Conservation (phyloP, 805 yeast genomes). For the Ogataea glucozyma region DNA sequence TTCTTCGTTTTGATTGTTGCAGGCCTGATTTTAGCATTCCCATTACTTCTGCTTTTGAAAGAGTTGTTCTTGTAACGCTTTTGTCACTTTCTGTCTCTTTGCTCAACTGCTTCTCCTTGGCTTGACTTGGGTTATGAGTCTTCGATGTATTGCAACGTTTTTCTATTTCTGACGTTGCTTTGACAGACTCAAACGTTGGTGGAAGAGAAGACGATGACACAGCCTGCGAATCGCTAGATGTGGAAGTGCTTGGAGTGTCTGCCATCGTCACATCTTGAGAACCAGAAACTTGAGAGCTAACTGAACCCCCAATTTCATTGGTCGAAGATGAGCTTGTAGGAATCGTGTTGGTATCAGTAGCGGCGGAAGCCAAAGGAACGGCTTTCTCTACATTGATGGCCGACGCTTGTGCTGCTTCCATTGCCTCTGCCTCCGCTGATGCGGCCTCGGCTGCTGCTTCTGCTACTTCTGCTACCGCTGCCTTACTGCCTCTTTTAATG, state of each 20-base stretch:
- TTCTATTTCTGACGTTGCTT: too few relatives aligned
- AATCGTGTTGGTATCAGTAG: too few relatives aligned
- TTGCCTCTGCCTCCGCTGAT: not conserved
- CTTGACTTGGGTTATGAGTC: not conserved
- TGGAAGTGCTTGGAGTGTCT: constrained; percentile 3
- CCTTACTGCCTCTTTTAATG: too few relatives aligned
- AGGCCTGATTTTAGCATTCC: constrained; percentile 19
- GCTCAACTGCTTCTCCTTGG: not conserved
- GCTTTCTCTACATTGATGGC: too few relatives aligned
- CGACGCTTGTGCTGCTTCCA: not conserved
- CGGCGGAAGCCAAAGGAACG: not conserved
- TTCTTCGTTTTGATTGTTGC: constrained; percentile 31
- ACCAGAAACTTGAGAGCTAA: not conserved
- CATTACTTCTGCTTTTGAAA: constrained; percentile 21
- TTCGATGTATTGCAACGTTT: not conserved
- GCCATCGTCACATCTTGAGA: not conserved
- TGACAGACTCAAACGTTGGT: constrained; percentile 2
- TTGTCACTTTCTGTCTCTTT: constrained; percentile 26
- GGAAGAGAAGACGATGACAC: not conserved
- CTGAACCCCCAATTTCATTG: not conserved
- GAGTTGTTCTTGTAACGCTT: constrained; percentile 26
- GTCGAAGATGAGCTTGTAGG: too few relatives aligned
- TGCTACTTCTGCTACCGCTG: not conserved
- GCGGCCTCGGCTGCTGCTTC: not conserved
- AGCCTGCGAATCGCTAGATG: not conserved